Base-by-base conservation (phyloP, 768 basidiomycete species). In the Favolaschia claudopus region DNA sequence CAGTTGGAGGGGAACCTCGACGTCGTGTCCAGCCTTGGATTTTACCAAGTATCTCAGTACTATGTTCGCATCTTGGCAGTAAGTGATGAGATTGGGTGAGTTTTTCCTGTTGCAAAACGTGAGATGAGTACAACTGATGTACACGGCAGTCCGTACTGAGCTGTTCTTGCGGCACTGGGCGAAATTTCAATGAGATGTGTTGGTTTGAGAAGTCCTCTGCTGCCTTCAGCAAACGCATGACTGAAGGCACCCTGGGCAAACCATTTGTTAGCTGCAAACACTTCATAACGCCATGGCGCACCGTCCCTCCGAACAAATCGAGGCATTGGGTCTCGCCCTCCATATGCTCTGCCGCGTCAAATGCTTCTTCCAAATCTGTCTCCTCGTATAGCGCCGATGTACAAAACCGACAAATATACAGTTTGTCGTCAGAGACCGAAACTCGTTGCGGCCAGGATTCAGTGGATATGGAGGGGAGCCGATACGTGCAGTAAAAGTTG, bases 51-150 rank as follows among this genome's bases (percentile, higher is more conserved):
- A 83, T 1, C 77, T 75, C 3, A 92, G 77, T 20, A 91, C 76
- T 7, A 77, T 67, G 60, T 93, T 94, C 2, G 84, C 82, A 58
- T 90, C 92, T 54, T 91, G 87, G 52, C 92, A 92, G 62, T 87
- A 87, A 0, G 91, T 82, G 2, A 73, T 72, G 2, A 82, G 78
- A 2, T 77, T 63, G 1, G 83, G 76, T 12, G 80, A 83, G 61
- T 91, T 89, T 20, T 79, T 73, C 44, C 86, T 88, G n/a, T n/a
- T n/a, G 55, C 55, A 61, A 15, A 33, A 31, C 38, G 25, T 14
- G 44, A 48, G 59, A 37, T 13, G 42, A 39, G 24, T 17, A 24
- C 40, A 5, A 13, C n/a, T 8, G 22, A 48, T 7, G 7, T 19
- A 52, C 6, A n/a, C 3, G 25, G 20, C 3, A 27, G 22, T 31